These are phyloP conservation scores for Peronospora farinosa DNA, from an alignment of 352 stramenopile species.

Conservation along the genomic window DNA sequence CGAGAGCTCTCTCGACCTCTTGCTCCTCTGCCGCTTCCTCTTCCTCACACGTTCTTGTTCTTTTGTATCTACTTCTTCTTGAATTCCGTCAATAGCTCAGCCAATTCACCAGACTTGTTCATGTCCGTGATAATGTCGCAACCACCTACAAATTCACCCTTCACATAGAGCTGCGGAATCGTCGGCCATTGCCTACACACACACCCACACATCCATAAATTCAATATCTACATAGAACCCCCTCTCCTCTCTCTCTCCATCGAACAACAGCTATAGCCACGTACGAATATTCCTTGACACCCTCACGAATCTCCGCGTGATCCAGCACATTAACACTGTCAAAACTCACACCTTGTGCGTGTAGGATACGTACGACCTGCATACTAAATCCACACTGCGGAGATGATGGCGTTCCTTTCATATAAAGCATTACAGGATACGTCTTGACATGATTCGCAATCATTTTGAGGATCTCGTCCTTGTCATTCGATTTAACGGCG, in stretches of 20 bases:
- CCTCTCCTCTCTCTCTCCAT: background rate
- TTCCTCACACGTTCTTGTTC: background rate
- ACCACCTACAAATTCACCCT: slow-evolving; percentile 98
- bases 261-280: slow-evolving; percentile 19
- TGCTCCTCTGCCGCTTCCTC: background rate
- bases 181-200: slow-evolving; percentile 88
- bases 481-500: slow-evolving; percentile 76
- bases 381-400: slow-evolving; percentile 97
- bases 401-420: slow-evolving; percentile 97
- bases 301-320: slow-evolving; percentile 96
- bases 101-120: slow-evolving; percentile 89
- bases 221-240: slow-evolving; percentile 3
- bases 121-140: slow-evolving; percentile 98
- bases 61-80: slow-evolving; percentile 49
- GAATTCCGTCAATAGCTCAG: slow-evolving; percentile 82
- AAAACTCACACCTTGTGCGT: slow-evolving; percentile 91
- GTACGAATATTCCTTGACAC: slow-evolving; percentile 97
- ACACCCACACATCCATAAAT: slow-evolving; percentile 3
- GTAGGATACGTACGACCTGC: slow-evolving; percentile 93
- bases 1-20: background rate
- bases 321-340: slow-evolving; percentile 97
- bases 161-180: slow-evolving; percentile 98
- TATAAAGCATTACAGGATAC: slow-evolving; percentile 98
- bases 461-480: slow-evolving; percentile 86
- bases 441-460: slow-evolving; percentile 87